Base-by-base conservation (phyloP, 1,284 basidiomycete species). In the Puccinia horiana region DNA sequence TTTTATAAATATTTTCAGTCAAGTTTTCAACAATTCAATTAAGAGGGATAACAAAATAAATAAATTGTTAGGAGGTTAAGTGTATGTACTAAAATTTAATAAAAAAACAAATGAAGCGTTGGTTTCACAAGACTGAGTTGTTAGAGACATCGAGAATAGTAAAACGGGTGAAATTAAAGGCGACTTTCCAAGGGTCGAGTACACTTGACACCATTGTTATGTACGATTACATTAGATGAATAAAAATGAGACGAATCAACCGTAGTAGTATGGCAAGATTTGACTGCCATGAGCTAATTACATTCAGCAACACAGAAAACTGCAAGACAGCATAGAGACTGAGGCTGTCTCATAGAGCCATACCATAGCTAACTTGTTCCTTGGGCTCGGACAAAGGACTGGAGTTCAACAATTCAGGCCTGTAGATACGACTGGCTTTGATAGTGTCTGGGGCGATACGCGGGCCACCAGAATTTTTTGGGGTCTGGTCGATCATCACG, bases 291-390 rank as follows among this genome's bases (percentile, higher is more conserved):
- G 35, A 23, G 61, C 61, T 32, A 65, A 26, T 23, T 26, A 56
- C 20, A 56, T 35, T 61, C 65, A 69, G 47, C 29, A 32, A 42
- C 40, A 69, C 40, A 69, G 37, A 14, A 16, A 47, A 67, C n/a
- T 44, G 20, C 14, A 74, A 54, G 29, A 35, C 40, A 42, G 47
- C 8, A 18, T 11, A 40, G n/a, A 29, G 42, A 69, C 40, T 47
- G 1, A 42, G 20, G 16, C 32, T 9, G 20, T n/a, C n/a, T 61
- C 40, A 81, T 32, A 81, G 52, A 3, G 78, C 78, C 78, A 81
- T 81, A 44, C 78, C 78, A 49, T 81, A 81, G n/a, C 78, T 81
- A 26, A 81, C 78, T 44, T 72, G 54, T 26, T 74, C 78, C 29
- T 16, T 40, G 29, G 70, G 35, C n/a, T 81, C 54, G 35, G 69